A percentile compares a stretch with the other conserved stretches of the same genome.
Conservation (phyloP, 75 land plant species). For the Ceratopteris richardii region DNA sequence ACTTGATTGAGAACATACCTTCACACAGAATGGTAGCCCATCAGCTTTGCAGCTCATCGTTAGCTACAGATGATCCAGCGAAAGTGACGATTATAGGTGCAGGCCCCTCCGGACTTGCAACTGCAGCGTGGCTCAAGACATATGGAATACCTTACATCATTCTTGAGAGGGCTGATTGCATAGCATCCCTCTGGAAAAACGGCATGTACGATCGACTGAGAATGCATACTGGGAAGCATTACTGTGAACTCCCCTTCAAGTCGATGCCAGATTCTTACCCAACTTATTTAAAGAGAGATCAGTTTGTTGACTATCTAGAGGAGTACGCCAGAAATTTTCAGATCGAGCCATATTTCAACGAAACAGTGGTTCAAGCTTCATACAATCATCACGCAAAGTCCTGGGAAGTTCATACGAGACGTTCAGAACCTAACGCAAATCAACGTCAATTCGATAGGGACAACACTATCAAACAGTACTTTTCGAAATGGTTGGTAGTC, state of each 20-base stretch:
- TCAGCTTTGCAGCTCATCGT: no score
- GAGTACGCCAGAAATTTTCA: constrained; percentile 42
- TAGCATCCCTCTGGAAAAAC: constrained; percentile 22
- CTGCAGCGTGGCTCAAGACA: constrained; percentile 12
- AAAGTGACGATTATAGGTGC: constrained; percentile 23
- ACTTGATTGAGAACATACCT: no score
- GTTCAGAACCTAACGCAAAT: background rate
- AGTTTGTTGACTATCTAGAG: constrained; percentile 64
- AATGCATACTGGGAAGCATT: constrained; percentile 25
- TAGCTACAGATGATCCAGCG: no score
- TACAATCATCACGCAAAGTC: constrained; percentile 38
- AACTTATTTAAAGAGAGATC: constrained; percentile 23
- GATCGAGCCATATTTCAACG: constrained; percentile 48
- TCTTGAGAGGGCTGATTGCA: constrained; percentile 14
- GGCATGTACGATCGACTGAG: constrained; percentile 29
- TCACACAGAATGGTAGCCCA: no score
- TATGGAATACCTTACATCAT: constrained; percentile 8
- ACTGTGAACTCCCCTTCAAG: constrained; percentile 29
- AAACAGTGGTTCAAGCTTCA: constrained; percentile 35
- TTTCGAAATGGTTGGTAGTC: constrained; percentile 34
- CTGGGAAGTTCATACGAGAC: constrained; percentile 31
- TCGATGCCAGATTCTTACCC: constrained; percentile 28
- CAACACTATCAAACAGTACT: constrained; percentile 8
- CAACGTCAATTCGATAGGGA: background rate
- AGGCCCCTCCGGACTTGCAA: constrained; percentile 10